Conservation (phyloP, 2,329 filamentous ascomycete genomes). For the Endoconidiophora laricicola region DNA sequence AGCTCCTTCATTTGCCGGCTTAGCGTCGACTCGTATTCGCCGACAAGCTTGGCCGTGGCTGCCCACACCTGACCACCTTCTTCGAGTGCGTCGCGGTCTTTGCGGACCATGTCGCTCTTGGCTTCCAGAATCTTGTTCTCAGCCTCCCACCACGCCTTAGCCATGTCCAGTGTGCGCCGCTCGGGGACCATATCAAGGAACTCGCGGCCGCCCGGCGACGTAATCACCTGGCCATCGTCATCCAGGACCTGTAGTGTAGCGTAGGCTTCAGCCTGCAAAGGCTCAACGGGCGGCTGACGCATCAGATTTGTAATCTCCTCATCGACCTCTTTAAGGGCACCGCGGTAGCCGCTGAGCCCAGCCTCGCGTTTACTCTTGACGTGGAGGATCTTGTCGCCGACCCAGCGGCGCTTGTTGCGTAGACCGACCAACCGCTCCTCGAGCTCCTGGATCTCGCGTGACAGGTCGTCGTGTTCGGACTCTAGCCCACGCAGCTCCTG, state of each 20-base stretch:
- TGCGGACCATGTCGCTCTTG: slow-evolving; percentile 38
- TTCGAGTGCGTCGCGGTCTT: slow-evolving; percentile 47
- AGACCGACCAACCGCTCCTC: slow-evolving; percentile 47
- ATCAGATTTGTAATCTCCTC: slow-evolving; percentile 43
- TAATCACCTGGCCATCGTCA: slow-evolving; percentile 11
- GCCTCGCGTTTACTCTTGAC: slow-evolving; percentile 51
- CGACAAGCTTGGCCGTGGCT: slow-evolving; percentile 40
- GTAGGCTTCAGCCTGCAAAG: slow-evolving; percentile 32
- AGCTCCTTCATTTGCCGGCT: slow-evolving; percentile 33
- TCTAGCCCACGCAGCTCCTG: slow-evolving; percentile 43
- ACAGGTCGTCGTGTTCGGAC: slow-evolving; percentile 35
- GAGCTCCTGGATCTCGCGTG: slow-evolving; percentile 46
- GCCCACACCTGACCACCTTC: slow-evolving; percentile 53
- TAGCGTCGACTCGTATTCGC: slow-evolving; percentile 48
- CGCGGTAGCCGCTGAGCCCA: slow-evolving; percentile 53
- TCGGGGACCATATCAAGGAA: slow-evolving; percentile 46
- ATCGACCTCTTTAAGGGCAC: slow-evolving; percentile 50
- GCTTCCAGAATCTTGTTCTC: slow-evolving; percentile 41
- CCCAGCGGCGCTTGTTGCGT: slow-evolving; percentile 40
- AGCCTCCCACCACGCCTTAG: slow-evolving; percentile 51
- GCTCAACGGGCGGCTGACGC: slow-evolving; percentile 36
- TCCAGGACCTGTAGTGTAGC: slow-evolving; percentile 9
- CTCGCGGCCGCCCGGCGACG: slow-evolving; percentile 27
- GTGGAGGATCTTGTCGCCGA: slow-evolving; percentile 44
- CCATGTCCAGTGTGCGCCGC: slow-evolving; percentile 53